Conservation (phyloP, 2,329 filamentous ascomycete genomes). For the Hortaea werneckii region DNA sequence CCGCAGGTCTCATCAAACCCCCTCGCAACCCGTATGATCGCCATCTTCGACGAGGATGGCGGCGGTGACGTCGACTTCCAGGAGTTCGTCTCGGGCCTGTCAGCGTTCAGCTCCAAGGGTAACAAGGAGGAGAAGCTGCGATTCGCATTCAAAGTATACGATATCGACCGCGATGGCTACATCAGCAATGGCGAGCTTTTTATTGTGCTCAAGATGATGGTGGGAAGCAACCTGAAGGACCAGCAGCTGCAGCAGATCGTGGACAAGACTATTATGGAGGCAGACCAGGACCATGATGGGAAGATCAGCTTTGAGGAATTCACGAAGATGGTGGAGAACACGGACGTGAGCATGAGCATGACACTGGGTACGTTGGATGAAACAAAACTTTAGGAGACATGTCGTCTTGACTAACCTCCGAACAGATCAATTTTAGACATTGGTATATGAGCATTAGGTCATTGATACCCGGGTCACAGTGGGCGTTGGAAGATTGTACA, state of each 20-base stretch:
- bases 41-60: constrained; percentile 97
- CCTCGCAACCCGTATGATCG: constrained; percentile 96
- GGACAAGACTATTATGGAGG: constrained; percentile 99
- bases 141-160: constrained; percentile 99
- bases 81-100: constrained; percentile 91
- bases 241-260: constrained; percentile 98
- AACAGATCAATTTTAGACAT: neutral
- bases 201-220: constrained; percentile 99
- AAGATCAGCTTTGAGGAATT: constrained; percentile 99
- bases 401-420: neutral
- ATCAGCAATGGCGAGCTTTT: constrained; percentile 99
- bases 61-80: constrained; percentile 98
- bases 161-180: constrained; percentile 96
- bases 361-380: constrained; percentile 44
- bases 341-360: constrained; percentile 61
- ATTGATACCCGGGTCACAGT: neutral
- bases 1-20: constrained; percentile 98
- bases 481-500: no score
- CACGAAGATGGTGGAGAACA: constrained; percentile 96
- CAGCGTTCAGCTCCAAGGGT: constrained; percentile 92
- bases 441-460: neutral
- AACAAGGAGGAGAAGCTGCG: constrained; percentile 98
- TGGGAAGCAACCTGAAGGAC: constrained; percentile 97
- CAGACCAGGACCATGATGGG: constrained; percentile 87
- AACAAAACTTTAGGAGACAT: neutral